Conservation (phyloP, 2,329 filamentous ascomycete species). For the Amauroascus verrucosus region DNA sequence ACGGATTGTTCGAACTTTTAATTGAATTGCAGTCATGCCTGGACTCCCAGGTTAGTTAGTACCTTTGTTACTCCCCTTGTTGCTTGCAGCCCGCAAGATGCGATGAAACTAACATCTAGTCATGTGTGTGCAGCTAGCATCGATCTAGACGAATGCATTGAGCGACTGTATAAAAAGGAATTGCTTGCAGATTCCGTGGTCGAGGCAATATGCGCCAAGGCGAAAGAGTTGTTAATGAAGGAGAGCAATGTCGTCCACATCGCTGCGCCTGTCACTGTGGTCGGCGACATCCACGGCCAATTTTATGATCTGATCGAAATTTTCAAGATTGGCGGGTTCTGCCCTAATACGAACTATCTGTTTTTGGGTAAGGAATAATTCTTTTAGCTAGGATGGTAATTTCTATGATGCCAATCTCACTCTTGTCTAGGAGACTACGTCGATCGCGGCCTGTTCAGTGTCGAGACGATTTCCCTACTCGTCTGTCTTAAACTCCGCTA, state of each 20-base stretch:
- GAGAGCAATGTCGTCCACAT: slow-evolving; percentile 99
- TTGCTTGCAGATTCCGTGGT: slow-evolving; percentile 94
- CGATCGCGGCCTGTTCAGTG: slow-evolving; percentile 94
- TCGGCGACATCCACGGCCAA: slow-evolving; percentile 96
- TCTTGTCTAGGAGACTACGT: slow-evolving; percentile 72
- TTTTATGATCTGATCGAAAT: slow-evolving; percentile 99
- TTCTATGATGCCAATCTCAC: not conserved
- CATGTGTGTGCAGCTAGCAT: slow-evolving; percentile 62
- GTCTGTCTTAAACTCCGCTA: slow-evolving; percentile 96
- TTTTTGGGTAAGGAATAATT: slow-evolving; percentile 61
- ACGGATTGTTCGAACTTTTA: not conserved
- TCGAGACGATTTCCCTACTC: slow-evolving; percentile 95
- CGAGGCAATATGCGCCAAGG: slow-evolving; percentile 98
- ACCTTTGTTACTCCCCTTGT: not conserved
- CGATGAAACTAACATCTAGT: not conserved
- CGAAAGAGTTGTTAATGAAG: slow-evolving; percentile 97
- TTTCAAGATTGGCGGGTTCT: slow-evolving; percentile 94
- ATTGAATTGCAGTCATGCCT: slow-evolving; percentile 12
- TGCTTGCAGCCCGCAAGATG: not conserved
- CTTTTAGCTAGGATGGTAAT: not conserved
- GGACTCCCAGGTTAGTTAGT: slow-evolving; percentile 14
- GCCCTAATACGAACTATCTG: slow-evolving; percentile 95
- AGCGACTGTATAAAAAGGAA: slow-evolving; percentile 92
- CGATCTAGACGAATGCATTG: slow-evolving; percentile 97
- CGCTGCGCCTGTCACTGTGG: slow-evolving; percentile 85